Base-by-base conservation (phyloP, 176 grass and related monocot species). In the Ensete ventricosum region DNA sequence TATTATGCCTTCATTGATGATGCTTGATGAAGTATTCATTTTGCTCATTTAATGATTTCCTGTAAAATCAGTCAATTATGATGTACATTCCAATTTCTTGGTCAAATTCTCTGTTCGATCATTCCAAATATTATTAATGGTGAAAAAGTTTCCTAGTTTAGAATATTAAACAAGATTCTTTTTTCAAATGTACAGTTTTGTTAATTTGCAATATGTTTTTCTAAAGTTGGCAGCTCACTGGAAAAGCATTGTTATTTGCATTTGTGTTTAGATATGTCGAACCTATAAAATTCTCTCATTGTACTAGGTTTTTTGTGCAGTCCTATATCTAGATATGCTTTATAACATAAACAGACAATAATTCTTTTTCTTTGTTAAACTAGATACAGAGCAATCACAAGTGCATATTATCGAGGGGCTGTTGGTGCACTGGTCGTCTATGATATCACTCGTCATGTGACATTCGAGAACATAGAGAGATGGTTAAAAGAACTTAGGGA, bases 361-460 rank as follows among this genome's bases (percentile, higher is more conserved):
- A 24, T 13, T 16, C 57, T n/a, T 60, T 67, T 22, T 67, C 25
- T 43, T 43, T 67, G 64, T 67, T 67, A 14, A 67, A 26, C 14
- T 34, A 67, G 64, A 67, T 67, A 67, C 12, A 23, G 64, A 34
- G 64, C 64, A 43, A 67, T 67, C 25, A 67, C 64, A 43, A 67
- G 64, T 67, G 64, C 64, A 43, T 67, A 67, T 34, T 67, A 67
- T 14, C 64, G 64, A 26, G 64, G 64, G 9, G 64, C 64, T 43
- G 64, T 67, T 12, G 64, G 64, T 67, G 64, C 64, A 43, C n/a
- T 67, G 21, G 14, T 67, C 34, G 64, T 67, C 24, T 67, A 67
- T 43, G 64, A 67, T 24, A 67, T 43, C 12, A 67, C 64, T 67
- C 64, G 64, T 67, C 64, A 67, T 67, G 64, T 67, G 9, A 67